Evolutionary conservation across 768 basidiomycete genomes (phyloP).

Genomic region (Termitomyces heimii): DNA sequence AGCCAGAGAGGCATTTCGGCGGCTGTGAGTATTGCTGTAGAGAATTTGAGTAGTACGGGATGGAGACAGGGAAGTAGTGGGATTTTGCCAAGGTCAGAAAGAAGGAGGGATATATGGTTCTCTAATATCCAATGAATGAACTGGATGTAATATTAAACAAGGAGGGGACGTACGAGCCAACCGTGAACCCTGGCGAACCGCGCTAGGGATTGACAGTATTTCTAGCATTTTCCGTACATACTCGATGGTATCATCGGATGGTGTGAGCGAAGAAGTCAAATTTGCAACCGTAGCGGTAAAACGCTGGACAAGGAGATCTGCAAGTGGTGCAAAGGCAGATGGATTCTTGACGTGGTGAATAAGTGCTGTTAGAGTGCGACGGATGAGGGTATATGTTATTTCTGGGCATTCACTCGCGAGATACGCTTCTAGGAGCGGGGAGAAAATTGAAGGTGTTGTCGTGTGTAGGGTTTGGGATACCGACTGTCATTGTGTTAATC

Average conservation of each 20-base stretch:
- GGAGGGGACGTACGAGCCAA: constrained; percentile 42
- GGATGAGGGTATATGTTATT: constrained; percentile 48
- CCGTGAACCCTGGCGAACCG: constrained; percentile 69
- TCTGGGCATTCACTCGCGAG: constrained; percentile 33
- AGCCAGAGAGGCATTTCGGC: constrained; percentile 47
- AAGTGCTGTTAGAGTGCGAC: constrained; percentile 71
- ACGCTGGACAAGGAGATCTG: constrained; percentile 44
- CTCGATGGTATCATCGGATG: constrained; percentile 21
- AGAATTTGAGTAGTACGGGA: constrained; percentile 31
- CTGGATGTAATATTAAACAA: neutral
- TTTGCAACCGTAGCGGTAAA: constrained; percentile 22
- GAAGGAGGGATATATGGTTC: constrained; percentile 28
- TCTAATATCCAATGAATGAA: constrained; percentile 15
- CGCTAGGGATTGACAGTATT: constrained; percentile 47
- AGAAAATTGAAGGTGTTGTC: constrained; percentile 56
- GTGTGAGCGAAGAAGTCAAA: constrained; percentile 12
- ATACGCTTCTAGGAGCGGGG: constrained; percentile 51
- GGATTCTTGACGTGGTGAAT: constrained; percentile 77
- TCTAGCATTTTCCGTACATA: constrained; percentile 48
- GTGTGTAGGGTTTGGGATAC: constrained; percentile 82
- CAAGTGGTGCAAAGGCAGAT: constrained; percentile 54
- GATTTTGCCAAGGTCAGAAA: constrained; percentile 23
- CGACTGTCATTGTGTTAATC: constrained; percentile 39
- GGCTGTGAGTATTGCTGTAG: constrained; percentile 32
- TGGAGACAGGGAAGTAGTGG: constrained; percentile 23